These are phyloP conservation scores for Hypoxylon subgilvum DNA, from an alignment of 495 filamentous ascomycete genomes.

Conservation along the genomic window DNA sequence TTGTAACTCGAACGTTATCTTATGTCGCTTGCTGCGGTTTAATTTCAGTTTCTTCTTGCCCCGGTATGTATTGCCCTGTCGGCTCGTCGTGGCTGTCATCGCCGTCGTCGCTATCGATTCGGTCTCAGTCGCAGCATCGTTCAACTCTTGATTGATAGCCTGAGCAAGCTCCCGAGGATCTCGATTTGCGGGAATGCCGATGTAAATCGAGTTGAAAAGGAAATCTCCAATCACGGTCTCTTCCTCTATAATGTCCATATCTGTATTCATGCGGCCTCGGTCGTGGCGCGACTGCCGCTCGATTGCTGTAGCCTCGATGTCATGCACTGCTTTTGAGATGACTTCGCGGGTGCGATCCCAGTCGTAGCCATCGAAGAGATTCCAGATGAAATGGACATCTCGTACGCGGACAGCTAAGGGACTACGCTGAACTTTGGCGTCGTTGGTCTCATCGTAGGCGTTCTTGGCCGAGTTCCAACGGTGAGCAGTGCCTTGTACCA, in stretches of 20 bases:
- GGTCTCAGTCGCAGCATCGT: constrained; percentile 86
- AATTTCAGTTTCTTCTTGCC: constrained; percentile 70
- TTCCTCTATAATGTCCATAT: constrained; percentile 71
- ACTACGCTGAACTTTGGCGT: constrained; percentile 64
- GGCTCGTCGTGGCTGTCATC: constrained; percentile 64
- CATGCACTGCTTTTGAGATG: constrained; percentile 83
- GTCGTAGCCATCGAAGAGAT: constrained; percentile 96
- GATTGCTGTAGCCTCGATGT: constrained; percentile 79
- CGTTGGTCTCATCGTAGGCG: constrained; percentile 69
- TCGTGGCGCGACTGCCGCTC: constrained; percentile 66
- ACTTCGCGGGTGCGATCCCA: constrained; percentile 87
- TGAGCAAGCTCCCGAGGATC: constrained; percentile 80
- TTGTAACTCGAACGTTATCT: constrained; percentile 92
- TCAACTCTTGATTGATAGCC: constrained; percentile 85
- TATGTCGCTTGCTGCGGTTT: constrained; percentile 85
- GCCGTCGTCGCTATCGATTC: constrained; percentile 81
- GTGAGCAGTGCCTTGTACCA: constrained; percentile 70
- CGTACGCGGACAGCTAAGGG: constrained; percentile 80
- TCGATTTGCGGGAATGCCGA: constrained; percentile 84
- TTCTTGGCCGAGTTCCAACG: constrained; percentile 79
- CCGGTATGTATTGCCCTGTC: constrained; percentile 52
- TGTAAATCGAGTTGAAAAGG: constrained; percentile 98
- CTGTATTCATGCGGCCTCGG: constrained; percentile 50
- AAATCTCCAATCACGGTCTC: constrained; percentile 91
- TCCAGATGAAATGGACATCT: constrained; percentile 95